Base-by-base conservation (phyloP, 805 yeast genomes). In the Kluyveromyces wickerhamii region DNA sequence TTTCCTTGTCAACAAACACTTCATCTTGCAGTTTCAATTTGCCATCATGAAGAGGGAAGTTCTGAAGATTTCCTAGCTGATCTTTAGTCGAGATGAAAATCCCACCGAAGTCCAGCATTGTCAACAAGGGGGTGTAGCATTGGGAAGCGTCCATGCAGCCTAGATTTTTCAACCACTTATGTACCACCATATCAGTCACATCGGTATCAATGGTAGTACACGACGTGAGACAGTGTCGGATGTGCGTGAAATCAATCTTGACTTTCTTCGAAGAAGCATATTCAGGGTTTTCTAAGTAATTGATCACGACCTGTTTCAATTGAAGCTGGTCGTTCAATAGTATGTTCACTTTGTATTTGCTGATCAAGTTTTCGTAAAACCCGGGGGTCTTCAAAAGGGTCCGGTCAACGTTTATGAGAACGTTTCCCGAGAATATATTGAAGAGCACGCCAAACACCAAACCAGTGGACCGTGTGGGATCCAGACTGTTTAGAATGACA, bases 21-120 rank as follows among this genome's bases (percentile, higher is more conserved):
- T 52, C 63, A 42, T 54, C 68, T 40, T 48, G 58, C 8, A 49
- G 31, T 27, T 47, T 38, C n/a, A 54, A 31, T 28, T 52, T 51
- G 2, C 53, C 14, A 29, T 48, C 48, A 27, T 56, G 60, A 9
- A 54, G 44, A 3, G 56, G 60, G 21, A 52, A 57, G 24, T 57
- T 57, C 5, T 52, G 56, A 21, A 54, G 15, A 14, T 45, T 43
- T 5, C 60, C 60, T 11, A 88, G 63, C 86, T 95, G 89, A 56
- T 92, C 99, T 44, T 94, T 69, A 70, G 87, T 73, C 1, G 96
- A 77, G 5, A 92, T 76, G 9, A 88, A 87, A 74, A 89, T 84
- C 2, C 99, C 99, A 21, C 98, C 98, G 50, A 87, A 94, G 52
- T 92, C 98, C 43, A 83, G 75, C 32, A 92, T 63, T 0, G 96